phyloP scores from a whole-genome alignment of 2,329 filamentous ascomycete genomes.

The Aspergillus unguis region DNA sequence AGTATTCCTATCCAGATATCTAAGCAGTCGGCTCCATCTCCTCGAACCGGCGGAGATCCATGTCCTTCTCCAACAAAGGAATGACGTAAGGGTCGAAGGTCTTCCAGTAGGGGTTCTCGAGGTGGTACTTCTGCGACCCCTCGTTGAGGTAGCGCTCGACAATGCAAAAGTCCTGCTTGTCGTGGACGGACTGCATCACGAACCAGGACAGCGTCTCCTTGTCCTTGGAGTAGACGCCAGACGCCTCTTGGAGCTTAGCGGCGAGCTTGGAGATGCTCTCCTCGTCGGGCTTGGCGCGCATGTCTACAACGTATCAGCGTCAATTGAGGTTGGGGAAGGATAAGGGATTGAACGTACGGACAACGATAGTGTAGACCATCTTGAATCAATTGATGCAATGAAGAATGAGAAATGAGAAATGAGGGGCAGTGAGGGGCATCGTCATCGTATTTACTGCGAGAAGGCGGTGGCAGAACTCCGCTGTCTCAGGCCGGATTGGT shows the following conservation, averaged over 20 bases:
- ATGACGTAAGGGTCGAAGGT: constrained; percentile 72
- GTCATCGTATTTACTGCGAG: too few species aligned
- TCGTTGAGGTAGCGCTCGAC: constrained; percentile 71
- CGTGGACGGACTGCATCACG: constrained; percentile 71
- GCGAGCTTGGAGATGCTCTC: constrained; percentile 54
- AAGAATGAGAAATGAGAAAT: too few species aligned
- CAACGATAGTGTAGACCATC: constrained; percentile 16
- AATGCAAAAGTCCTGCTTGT: constrained; percentile 68
- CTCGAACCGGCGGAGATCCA: constrained; percentile 67
- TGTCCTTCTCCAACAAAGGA: constrained; percentile 63
- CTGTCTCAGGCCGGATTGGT: too few species aligned
- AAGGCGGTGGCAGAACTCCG: too few species aligned
- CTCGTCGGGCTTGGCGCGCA: constrained; percentile 15
- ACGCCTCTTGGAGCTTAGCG: constrained; percentile 72
- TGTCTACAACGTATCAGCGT: background rate
- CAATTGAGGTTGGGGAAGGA: background rate
- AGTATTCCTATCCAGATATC: background rate
- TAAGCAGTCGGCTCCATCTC: constrained; percentile 49
- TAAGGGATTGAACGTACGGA: constrained; percentile 7
- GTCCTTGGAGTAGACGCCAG: constrained; percentile 67
- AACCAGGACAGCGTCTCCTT: constrained; percentile 69
- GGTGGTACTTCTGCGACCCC: constrained; percentile 57
- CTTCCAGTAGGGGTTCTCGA: constrained; percentile 70
- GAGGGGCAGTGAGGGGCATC: too few species aligned
- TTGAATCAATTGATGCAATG: background rate